These are phyloP conservation scores for Diophrys sp. DNA, from an alignment of 73 alveolate genomes.

Conservation along the genomic window DNA sequence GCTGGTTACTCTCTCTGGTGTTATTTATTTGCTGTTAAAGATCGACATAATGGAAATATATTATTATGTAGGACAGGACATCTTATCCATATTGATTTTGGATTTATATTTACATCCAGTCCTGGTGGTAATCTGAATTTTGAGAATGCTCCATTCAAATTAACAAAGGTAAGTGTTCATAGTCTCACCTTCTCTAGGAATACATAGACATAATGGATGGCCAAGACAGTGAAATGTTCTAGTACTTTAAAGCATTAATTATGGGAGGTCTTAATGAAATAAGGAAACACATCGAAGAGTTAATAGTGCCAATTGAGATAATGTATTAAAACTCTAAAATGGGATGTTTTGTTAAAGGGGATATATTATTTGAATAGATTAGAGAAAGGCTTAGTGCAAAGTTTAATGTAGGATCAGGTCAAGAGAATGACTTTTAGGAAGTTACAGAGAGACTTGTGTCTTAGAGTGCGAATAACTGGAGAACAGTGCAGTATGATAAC, in stretches of 20 bases:
- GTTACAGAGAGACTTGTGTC: slow-evolving; percentile 71
- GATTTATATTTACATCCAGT: slow-evolving; percentile 80
- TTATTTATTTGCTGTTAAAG: slow-evolving; percentile 94
- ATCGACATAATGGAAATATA: slow-evolving; percentile 99
- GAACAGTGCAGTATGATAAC: slow-evolving; percentile 82
- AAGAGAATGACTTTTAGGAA: slow-evolving; percentile 61
- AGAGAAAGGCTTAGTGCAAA: slow-evolving; percentile 58
- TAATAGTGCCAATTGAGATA: slow-evolving; percentile 77
- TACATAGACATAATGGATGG: slow-evolving; percentile 95
- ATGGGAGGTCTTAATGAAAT: slow-evolving; percentile 86
- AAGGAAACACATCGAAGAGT: slow-evolving; percentile 88
- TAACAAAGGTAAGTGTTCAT: slow-evolving; percentile 76
- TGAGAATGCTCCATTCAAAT: slow-evolving; percentile 99
- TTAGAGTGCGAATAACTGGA: slow-evolving; percentile 75
- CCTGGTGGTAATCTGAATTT: slow-evolving; percentile 96
- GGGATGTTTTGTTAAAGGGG: slow-evolving; percentile 84
- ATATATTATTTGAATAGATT: slow-evolving; percentile 34
- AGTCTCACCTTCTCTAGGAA: too few relatives aligned
- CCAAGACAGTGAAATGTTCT: slow-evolving; percentile 80
- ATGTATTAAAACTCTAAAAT: slow-evolving; percentile 69
- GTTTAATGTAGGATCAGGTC: slow-evolving; percentile 48
- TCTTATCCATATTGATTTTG: slow-evolving; percentile 99
- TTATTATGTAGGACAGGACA: slow-evolving; percentile 95
- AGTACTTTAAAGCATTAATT: slow-evolving; percentile 74
- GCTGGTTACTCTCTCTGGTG: slow-evolving; percentile 98